These are phyloP conservation scores for Neoascochyta sp. DNA, from an alignment of 2,329 filamentous ascomycete genomes.

Conservation along the genomic window DNA sequence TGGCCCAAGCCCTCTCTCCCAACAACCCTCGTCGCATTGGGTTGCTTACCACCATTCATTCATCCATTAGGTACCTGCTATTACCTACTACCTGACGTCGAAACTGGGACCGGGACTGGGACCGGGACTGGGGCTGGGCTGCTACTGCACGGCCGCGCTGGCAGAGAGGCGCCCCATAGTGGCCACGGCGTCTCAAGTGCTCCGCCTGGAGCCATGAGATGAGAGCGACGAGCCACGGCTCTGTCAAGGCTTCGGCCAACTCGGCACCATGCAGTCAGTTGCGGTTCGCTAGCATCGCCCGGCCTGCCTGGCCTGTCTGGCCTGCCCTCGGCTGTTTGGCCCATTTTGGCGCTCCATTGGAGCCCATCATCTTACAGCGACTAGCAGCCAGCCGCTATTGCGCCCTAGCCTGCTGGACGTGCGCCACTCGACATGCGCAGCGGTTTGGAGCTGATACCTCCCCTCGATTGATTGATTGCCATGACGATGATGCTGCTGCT, in stretches of 20 bases:
- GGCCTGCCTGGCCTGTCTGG: slow-evolving; percentile 11
- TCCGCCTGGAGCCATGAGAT: slow-evolving; percentile 1
- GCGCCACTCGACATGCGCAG: slow-evolving; percentile 2
- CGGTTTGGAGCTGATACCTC: too few relatives aligned
- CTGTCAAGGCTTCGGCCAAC: slow-evolving; percentile 17
- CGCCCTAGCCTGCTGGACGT: slow-evolving; percentile 15
- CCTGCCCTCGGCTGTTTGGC: slow-evolving; percentile 26
- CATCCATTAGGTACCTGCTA: neutral
- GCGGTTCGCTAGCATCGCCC: slow-evolving; percentile 10
- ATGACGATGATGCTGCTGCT: neutral
- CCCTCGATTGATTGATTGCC: too few relatives aligned
- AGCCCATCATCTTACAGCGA: slow-evolving; percentile 17
- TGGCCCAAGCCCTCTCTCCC: neutral
- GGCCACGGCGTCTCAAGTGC: slow-evolving; percentile 6
- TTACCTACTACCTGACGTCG: slow-evolving; percentile 3
- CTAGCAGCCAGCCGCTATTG: slow-evolving; percentile 15
- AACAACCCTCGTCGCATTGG: neutral
- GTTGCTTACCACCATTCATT: neutral
- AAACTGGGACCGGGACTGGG: too few relatives aligned
- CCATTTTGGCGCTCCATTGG: slow-evolving; percentile 13
- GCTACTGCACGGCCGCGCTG: too few relatives aligned
- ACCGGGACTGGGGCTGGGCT: too few relatives aligned
- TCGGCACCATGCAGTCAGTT: slow-evolving; percentile 34
- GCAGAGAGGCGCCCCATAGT: too few relatives aligned
- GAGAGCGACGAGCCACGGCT: too few relatives aligned